Evolutionary conservation across 1,284 basidiomycete genomes (phyloP), one percentile per base, ranked within the genome.

Genomic region (Ustilago lituana): DNA sequence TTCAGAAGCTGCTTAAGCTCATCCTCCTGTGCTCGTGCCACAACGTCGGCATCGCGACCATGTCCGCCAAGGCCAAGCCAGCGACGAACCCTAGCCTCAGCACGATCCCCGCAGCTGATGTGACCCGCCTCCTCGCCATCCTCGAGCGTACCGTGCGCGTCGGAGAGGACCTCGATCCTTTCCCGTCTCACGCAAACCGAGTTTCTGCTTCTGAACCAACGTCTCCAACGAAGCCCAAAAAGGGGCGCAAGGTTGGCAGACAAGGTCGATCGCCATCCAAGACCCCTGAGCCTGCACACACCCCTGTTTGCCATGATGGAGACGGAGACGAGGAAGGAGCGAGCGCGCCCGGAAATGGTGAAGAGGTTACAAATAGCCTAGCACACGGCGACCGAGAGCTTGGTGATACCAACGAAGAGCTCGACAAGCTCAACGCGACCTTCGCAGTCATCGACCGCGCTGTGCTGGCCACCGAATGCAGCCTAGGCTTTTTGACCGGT

Each of bases 391-490:
- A 44, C 17, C 43, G 86, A 48, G 92, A 92, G 78, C 76, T 92
- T 31, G 46, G 17, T 3, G 35, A 49, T 8, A 22, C 46, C 89
- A 4, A 85, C 84, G 19, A 90, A 89, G 81, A 86, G 88, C 43
- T 62, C 49, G 60, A 55, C 24, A 53, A 29, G 55, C 33, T 43
- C 46, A 55, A 65, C 56, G 33, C 69, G 76, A 40, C 65, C 57
- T 53, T 68, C 62, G 53, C 65, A 60, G 64, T 63, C 70, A 74
- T 54, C 41, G 49, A 63, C 40, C 65, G 52, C 66, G 67, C 57
- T 38, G 86, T 91, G 4, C 74, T 91, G 8, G 91, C 91, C 4
- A 91, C 91, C 0, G 90, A 94, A 74, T 92, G 91, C 72, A 89
- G 88, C 63, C 86, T 96, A 56, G 87, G 89, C 0, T 82, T 95